Evolutionary conservation across 2,329 filamentous ascomycete genomes (phyloP), one percentile per base, ranked within the genome.

Genomic region (Colletotrichum paranaense): DNA sequence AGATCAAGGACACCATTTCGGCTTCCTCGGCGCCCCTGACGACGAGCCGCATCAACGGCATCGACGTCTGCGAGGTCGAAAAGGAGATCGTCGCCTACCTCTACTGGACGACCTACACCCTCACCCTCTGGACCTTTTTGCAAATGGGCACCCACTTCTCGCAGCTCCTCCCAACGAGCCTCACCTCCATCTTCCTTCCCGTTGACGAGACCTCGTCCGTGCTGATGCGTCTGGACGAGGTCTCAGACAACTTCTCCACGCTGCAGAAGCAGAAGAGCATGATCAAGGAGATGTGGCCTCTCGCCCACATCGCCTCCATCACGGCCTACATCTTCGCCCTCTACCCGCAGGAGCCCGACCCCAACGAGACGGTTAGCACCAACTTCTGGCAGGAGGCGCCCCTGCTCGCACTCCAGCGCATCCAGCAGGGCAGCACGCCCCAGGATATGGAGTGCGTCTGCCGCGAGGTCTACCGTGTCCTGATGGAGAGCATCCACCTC

Each of bases 51-150:
- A 84, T 85, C 74, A 85, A 85, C 28, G 83, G 83, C 11, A 79
- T 85, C 57, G 82, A 84, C 52, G 80, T 85, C 3, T 80, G 79
- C 58, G 80, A 82, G 57, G 81, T 85, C 8, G 83, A 85, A 71
- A 81, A 80, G 68, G 84, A 85, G 72, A 67, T 85, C 19, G 77
- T 82, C 4, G 78, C 81, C 28, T 83, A 83, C 74, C 75, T 85
- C 6, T 83, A 82, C 77, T 85, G 83, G 83, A 78, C 82, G 4
- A 81, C 81, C 1, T 82, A 82, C 68, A 79, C 82, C 1, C 77
- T 83, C n/a, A 81, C 79, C 38, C 77, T 84, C 8, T 85, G 83
- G 83, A 77, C 77, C 6, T 84, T 78, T 35, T 76, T 84, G 49
- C 83, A 85, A 68, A 80, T 79, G 69, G 80, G 80, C 57, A 72